A percentile compares a stretch with the other conserved stretches of the same genome.
phyloP scores from a whole-genome alignment of 2,329 filamentous ascomycete genomes.

The Periconia digitata region DNA sequence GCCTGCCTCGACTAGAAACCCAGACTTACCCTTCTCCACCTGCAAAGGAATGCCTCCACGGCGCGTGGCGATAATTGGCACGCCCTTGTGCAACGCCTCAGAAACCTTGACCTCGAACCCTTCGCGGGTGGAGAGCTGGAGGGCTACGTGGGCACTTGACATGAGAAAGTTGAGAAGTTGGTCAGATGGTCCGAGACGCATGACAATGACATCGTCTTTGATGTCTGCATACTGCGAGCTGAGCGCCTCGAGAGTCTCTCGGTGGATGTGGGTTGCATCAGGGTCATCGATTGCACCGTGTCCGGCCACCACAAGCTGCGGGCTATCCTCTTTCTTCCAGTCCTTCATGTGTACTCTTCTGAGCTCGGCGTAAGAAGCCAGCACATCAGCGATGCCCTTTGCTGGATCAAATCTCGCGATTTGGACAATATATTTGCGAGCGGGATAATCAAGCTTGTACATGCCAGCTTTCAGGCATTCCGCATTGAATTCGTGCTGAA shows the following conservation, averaged over 20 bases:
- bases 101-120: constrained; percentile 88
- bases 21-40: constrained; percentile 69
- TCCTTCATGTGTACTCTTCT: constrained; percentile 61
- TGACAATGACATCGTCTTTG: constrained; percentile 66
- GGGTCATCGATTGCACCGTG: constrained; percentile 82
- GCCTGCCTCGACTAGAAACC: constrained; percentile 71
- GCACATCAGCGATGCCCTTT: constrained; percentile 77
- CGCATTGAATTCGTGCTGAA: constrained; percentile 71
- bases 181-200: constrained; percentile 76
- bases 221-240: constrained; percentile 57
- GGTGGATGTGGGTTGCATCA: constrained; percentile 71
- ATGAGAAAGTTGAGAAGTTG: constrained; percentile 78
- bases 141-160: constrained; percentile 69
- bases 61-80: constrained; percentile 73
- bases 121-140: constrained; percentile 79
- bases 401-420: constrained; percentile 81
- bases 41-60: constrained; percentile 82
- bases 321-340: constrained; percentile 53
- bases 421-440: constrained; percentile 74
- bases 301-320: constrained; percentile 76
- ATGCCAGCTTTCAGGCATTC: constrained; percentile 62
- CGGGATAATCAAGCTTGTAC: constrained; percentile 60
- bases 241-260: constrained; percentile 69
- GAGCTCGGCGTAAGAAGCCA: constrained; percentile 75
- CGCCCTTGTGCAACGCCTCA: constrained; percentile 77